These are phyloP conservation scores for Globisporangium paddicum DNA, from an alignment of 352 stramenopile genomes.

Conservation along the genomic window DNA sequence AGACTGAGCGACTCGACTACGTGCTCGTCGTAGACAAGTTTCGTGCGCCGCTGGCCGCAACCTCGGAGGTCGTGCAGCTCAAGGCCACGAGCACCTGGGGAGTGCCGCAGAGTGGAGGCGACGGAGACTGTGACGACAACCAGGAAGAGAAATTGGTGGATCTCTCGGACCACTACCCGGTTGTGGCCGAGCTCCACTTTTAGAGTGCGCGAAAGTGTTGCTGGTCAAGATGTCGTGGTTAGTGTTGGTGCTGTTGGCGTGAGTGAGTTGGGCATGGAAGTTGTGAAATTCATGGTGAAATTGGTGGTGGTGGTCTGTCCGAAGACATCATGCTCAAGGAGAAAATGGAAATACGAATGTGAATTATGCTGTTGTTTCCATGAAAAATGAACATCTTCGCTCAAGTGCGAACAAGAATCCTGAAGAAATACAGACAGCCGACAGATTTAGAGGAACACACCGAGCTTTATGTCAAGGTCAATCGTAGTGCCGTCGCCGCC, in stretches of 20 bases:
- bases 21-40: conserved; percentile 35
- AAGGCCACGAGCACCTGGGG: conserved; percentile 47
- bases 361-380: too few species aligned
- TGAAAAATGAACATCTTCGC: too few species aligned
- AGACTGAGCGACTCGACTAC: conserved; percentile 61
- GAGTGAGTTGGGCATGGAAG: background rate
- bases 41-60: conserved; percentile 22
- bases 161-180: conserved; percentile 67
- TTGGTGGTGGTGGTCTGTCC: too few species aligned
- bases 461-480: too few species aligned
- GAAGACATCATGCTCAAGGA: too few species aligned
- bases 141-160: conserved; percentile 37
- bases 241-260: background rate
- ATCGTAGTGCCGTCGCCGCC: too few species aligned
- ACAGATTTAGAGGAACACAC: too few species aligned
- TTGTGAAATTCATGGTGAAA: too few species aligned
- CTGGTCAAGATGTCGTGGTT: background rate
- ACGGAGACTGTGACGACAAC: background rate
- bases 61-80: conserved; percentile 40
- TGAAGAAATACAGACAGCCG: too few species aligned
- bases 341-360: too few species aligned
- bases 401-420: too few species aligned
- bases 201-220: conserved; percentile 3
- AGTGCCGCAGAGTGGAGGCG: conserved; percentile 6
- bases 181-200: conserved; percentile 53